phyloP scores from a whole-genome alignment of 2,329 filamentous ascomycete genomes.

The Pochonia chlamydosporia region DNA sequence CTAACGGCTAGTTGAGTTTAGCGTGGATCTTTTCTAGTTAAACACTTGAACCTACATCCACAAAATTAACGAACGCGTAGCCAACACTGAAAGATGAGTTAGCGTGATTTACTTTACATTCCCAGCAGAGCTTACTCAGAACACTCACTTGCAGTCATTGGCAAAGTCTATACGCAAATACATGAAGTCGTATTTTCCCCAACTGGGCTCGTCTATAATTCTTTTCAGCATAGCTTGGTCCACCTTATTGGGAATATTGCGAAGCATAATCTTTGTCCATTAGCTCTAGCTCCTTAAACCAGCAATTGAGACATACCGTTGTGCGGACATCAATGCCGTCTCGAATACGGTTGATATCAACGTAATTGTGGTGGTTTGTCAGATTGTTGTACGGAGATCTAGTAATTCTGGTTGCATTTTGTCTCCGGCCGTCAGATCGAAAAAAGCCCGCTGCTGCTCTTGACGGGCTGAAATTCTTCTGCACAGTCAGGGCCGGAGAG shows the following conservation, averaged over 20 bases:
- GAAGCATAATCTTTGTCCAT: conserved; percentile 70
- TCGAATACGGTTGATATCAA: conserved; percentile 54
- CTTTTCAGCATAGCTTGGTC: conserved; percentile 70
- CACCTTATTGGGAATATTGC: conserved; percentile 91
- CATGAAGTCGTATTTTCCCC: conserved; percentile 87
- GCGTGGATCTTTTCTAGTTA: neutral
- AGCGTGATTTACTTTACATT: neutral
- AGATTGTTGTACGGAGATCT: conserved; percentile 41
- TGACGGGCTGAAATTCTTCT: conserved; percentile 34
- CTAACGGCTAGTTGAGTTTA: conserved; percentile 54
- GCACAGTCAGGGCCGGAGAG: conserved; percentile 27
- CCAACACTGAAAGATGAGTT: conserved; percentile 63
- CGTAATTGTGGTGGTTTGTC: conserved; percentile 53
- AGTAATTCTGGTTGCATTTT: conserved; percentile 41
- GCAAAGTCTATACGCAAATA: conserved; percentile 88
- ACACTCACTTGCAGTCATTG: conserved; percentile 73
- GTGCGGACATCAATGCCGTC: conserved; percentile 69
- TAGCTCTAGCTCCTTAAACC: conserved; percentile 2
- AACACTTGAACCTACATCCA: conserved; percentile 53
- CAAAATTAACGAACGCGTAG: conserved; percentile 96
- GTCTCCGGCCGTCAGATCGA: conserved; percentile 38
- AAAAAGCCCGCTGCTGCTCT: conserved; percentile 27
- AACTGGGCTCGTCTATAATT: conserved; percentile 72
- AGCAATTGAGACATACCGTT: conserved; percentile 49
- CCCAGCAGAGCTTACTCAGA: neutral